Evolutionary conservation across 441 rosid species (phyloP).

Genomic region (Biscutella laevigata): DNA sequence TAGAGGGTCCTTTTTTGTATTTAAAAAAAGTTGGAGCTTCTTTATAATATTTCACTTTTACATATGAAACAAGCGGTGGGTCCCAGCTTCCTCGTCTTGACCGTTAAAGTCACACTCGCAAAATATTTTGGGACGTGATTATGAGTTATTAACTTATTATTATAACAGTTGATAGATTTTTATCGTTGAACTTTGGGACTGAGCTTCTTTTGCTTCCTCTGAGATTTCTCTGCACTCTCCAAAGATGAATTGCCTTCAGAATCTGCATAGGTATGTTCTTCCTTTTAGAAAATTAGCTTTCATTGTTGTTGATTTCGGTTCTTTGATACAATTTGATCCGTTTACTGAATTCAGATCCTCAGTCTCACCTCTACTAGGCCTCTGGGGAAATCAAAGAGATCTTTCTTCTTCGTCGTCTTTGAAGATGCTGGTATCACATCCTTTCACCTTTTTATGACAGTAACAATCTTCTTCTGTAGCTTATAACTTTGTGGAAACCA

Average conservation of each 20-base stretch:
- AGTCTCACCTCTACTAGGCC: slow-evolving; percentile 38
- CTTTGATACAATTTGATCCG: not conserved
- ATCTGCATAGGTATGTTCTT: slow-evolving; percentile 42
- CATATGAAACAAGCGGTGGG: slow-evolving; percentile 24
- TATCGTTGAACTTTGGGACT: not conserved
- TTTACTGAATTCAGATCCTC: slow-evolving; percentile 36
- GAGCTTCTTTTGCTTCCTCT: not conserved
- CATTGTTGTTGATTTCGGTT: not conserved
- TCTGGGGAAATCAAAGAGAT: slow-evolving; percentile 31
- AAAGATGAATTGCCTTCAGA: slow-evolving; percentile 53
- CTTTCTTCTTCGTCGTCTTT: slow-evolving; percentile 25
- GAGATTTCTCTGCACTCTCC: not conserved
- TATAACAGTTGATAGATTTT: slow-evolving; percentile 2
- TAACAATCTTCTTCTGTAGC: not conserved
- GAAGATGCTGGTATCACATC: slow-evolving; percentile 17
- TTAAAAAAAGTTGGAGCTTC: not conserved
- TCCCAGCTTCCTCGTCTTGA: not conserved
- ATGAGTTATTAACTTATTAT: not conserved
- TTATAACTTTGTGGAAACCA: too few relatives aligned
- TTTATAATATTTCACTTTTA: not conserved
- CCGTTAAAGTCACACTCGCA: slow-evolving; percentile 3
- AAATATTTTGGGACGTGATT: not conserved
- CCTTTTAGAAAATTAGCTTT: not conserved
- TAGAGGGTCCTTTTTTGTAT: slow-evolving; percentile 4
- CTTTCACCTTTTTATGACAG: not conserved